phyloP scores from a whole-genome alignment of 2,329 filamentous ascomycete species.

The Podosphaera aphanis region DNA sequence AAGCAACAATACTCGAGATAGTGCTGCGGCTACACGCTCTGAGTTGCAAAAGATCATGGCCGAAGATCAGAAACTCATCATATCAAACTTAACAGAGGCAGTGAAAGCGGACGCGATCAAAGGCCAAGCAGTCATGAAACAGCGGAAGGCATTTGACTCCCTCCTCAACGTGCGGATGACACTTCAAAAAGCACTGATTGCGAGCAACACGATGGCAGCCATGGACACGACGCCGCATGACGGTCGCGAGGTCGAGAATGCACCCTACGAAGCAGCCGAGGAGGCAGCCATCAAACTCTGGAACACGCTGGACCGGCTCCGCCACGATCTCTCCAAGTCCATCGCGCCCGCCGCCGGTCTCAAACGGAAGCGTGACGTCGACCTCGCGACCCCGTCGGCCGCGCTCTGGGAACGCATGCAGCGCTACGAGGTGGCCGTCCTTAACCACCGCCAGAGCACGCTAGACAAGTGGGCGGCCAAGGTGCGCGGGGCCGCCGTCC shows the following conservation, averaged over 20 bases:
- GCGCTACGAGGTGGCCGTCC: conserved; percentile 33
- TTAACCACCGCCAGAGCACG: conserved; percentile 40
- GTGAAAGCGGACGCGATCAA: conserved; percentile 62
- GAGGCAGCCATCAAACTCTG: conserved; percentile 66
- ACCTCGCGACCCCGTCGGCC: conserved; percentile 31
- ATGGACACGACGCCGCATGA: conserved; percentile 22
- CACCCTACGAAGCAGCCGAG: conserved; percentile 55
- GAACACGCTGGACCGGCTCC: conserved; percentile 53
- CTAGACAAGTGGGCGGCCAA: conserved; percentile 84
- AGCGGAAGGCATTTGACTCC: conserved; percentile 68
- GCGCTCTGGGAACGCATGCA: conserved; percentile 53
- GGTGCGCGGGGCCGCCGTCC: conserved; percentile 36
- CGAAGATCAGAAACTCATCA: conserved; percentile 40
- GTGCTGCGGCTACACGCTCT: conserved; percentile 22
- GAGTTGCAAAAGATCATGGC: conserved; percentile 45
- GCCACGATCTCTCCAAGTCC: conserved; percentile 31
- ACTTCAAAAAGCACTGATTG: conserved; percentile 71
- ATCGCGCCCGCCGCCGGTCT: conserved; percentile 24
- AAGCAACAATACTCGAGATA: conserved; percentile 9
- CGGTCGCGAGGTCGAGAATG: conserved; percentile 16
- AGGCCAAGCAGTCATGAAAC: conserved; percentile 63
- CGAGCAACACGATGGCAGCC: conserved; percentile 47
- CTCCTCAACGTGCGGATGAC: conserved; percentile 79
- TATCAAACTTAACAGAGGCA: conserved; percentile 34
- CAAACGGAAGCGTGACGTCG: conserved; percentile 36